Evolutionary conservation across 192 early-diverging fungal species (phyloP).

Genomic region (Backusella tarrabulga): DNA sequence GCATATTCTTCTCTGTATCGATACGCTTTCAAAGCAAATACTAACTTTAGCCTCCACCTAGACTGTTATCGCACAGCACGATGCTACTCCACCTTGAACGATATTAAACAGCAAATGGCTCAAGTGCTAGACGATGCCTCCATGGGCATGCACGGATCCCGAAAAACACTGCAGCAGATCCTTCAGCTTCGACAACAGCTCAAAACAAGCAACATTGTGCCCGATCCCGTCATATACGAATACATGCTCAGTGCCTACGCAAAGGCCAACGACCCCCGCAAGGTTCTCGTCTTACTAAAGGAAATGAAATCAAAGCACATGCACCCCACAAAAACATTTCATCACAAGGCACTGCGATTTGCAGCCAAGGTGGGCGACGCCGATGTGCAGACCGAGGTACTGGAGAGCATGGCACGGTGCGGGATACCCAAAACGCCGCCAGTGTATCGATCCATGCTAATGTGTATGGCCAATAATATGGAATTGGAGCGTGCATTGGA

Average conservation of each 20-base stretch:
- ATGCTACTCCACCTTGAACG: background rate
- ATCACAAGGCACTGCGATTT: constrained; percentile 32
- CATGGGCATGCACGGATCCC: background rate
- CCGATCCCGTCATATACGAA: constrained; percentile 33
- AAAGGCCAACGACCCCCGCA: constrained; percentile 20
- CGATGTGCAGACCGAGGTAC: constrained; percentile 10
- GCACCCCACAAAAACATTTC: constrained; percentile 12
- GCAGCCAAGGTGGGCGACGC: constrained; percentile 9
- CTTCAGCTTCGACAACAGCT: background rate
- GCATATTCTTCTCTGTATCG: background rate
- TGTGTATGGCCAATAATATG: constrained; percentile 36
- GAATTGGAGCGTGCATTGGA: constrained; percentile 51
- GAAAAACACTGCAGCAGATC: background rate
- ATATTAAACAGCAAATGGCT: background rate
- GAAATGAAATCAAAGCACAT: constrained; percentile 35
- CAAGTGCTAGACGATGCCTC: background rate
- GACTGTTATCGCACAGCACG: background rate
- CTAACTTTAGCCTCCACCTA: background rate
- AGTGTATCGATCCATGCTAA: constrained; percentile 40
- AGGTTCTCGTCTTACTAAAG: constrained; percentile 20
- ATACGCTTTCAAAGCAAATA: too few species aligned
- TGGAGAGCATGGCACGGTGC: constrained; percentile 6
- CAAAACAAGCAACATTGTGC: constrained; percentile 1
- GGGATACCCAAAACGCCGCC: background rate
- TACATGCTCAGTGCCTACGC: constrained; percentile 32